Base-by-base conservation (phyloP, 2,329 filamentous ascomycete species). In the Monilinia laxa region DNA sequence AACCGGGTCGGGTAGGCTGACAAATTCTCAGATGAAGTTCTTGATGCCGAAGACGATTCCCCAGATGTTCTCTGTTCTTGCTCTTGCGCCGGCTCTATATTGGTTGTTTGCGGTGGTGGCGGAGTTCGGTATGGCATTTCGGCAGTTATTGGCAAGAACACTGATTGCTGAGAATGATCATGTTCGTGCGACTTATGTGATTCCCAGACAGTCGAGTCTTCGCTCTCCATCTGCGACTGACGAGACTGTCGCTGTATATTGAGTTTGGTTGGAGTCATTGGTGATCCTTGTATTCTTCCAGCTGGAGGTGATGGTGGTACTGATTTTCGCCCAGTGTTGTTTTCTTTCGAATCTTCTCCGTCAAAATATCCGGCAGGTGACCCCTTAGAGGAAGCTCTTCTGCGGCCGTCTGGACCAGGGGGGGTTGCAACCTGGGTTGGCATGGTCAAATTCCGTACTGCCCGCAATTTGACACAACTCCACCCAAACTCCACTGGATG, bases 221-320 rank as follows among this genome's bases (percentile, higher is more conserved):
- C 66, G 1, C 73, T 75, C 73, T 86, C 83, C 67, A 87, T 82
- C 70, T 81, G 80, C 40, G 82, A 83, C 28, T 84, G 81, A 71
- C 80, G 79, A 28, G 80, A 80, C 53, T 84, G 83, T 31, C 80
- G 77, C 60, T 83, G 82, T 65, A 84, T 81, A 72, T 83, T 85
- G 64, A 87, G 80, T 67, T 79, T 81, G 66, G 85, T 83, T 23
- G 86, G 85, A 52, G 85, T 87, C 38, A 82, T 79, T 40, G 85
- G 85, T 20, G 81, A 80, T 62, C 83, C 80, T 68, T 81, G 81
- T 68, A 86, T 77, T 68, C 80, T 70, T 18, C 71, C 73, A 53
- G 68, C 65, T 5, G 70, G 42, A n/a, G 73, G 70, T 51, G 73
- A 71, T 18, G 73, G 68, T 60, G 71, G 68, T 42, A 73, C 53